These are phyloP conservation scores for Verticillium nonalfalfae DNA, from an alignment of 2,329 filamentous ascomycete genomes.

Conservation along the genomic window DNA sequence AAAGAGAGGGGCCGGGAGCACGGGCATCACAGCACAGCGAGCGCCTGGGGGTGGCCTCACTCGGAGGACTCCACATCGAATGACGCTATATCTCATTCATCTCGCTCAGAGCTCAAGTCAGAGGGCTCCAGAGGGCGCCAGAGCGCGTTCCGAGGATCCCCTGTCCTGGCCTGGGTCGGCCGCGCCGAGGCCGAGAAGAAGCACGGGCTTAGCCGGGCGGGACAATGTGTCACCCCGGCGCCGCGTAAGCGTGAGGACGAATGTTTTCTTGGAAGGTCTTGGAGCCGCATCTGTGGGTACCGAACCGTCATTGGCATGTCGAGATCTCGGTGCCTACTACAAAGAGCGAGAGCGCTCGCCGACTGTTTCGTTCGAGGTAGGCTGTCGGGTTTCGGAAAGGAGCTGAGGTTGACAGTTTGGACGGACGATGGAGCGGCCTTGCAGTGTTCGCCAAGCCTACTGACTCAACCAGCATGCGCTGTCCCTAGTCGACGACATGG, in stretches of 20 bases:
- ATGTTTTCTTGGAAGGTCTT: neutral
- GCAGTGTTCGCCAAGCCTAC: too few relatives aligned
- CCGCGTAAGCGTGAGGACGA: neutral
- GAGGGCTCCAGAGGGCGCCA: too few relatives aligned
- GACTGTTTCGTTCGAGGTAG: too few relatives aligned
- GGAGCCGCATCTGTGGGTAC: neutral
- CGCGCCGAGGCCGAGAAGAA: neutral
- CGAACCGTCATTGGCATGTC: neutral
- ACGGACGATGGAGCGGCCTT: too few relatives aligned
- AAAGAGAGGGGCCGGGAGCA: too few relatives aligned
- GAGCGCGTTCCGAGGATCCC: neutral
- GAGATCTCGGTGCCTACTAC: neutral
- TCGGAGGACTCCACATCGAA: too few relatives aligned
- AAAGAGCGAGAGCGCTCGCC: neutral
- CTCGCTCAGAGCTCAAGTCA: neutral
- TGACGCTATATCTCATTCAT: too few relatives aligned
- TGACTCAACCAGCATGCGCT: too few relatives aligned
- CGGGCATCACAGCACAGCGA: too few relatives aligned
- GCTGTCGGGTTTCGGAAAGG: too few relatives aligned
- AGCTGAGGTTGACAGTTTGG: too few relatives aligned
- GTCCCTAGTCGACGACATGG: too few relatives aligned
- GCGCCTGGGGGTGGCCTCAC: neutral
- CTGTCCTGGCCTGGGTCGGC: neutral
- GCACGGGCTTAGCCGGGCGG: neutral
- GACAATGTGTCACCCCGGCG: neutral